Conservation (phyloP, 768 basidiomycete genomes). For the Austroboletus eburneus region DNA sequence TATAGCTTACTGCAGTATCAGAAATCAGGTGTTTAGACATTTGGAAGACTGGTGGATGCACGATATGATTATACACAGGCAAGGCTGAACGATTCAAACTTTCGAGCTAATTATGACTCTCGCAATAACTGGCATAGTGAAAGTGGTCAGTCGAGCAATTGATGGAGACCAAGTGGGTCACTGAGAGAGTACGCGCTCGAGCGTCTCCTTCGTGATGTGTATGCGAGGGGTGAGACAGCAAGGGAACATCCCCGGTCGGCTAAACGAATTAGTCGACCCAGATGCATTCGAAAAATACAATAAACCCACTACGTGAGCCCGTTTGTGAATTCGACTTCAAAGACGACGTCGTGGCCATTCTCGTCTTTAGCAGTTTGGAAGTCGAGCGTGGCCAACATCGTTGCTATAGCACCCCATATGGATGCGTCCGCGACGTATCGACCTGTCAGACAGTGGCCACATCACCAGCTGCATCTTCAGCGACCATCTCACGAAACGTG, state of each 20-base stretch:
- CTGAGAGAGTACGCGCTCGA: neutral
- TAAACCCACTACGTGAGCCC: neutral
- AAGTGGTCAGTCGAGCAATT: too few species aligned
- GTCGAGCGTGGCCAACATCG: conserved; percentile 4
- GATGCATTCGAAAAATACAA: neutral
- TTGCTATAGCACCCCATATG: conserved; percentile 4
- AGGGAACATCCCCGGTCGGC: neutral
- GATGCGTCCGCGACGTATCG: conserved; percentile 7
- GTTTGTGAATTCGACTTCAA: neutral
- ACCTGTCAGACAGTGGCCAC: neutral
- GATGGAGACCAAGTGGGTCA: too few species aligned
- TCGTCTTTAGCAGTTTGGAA: neutral
- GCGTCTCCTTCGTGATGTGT: neutral
- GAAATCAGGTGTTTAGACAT: too few species aligned
- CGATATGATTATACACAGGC: too few species aligned
- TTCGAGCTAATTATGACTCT: too few species aligned
- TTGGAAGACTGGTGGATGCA: too few species aligned
- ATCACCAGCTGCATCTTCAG: neutral
- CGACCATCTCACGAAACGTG: neutral
- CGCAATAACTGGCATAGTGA: too few species aligned
- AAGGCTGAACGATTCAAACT: too few species aligned
- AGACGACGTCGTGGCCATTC: neutral
- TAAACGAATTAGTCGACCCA: neutral
- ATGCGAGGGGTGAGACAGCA: neutral
- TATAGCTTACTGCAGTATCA: too few species aligned